Evolutionary conservation across 495 filamentous ascomycete species (phyloP).

Genomic region (Xylaria intraflava): DNA sequence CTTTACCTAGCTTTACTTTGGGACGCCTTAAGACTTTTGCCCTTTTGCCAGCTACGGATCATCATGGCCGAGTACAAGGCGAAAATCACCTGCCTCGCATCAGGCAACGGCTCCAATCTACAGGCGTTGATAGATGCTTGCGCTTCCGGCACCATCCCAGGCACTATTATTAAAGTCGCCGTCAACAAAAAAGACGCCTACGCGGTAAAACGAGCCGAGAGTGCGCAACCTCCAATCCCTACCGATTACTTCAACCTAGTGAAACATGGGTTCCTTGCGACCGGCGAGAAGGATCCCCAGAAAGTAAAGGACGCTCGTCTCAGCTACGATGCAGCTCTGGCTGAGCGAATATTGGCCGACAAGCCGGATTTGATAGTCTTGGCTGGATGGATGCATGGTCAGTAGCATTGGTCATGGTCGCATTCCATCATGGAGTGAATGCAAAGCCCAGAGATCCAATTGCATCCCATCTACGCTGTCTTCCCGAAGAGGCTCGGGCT

Average conservation of each 20-base stretch:
- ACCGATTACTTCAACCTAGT: slow-evolving; percentile 84
- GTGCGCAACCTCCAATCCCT: slow-evolving; percentile 55
- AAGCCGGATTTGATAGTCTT: slow-evolving; percentile 64
- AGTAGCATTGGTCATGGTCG: background rate
- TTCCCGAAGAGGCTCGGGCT: background rate
- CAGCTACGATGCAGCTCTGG: slow-evolving; percentile 76
- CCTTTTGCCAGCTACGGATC: background rate
- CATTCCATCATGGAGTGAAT: background rate
- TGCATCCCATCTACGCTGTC: background rate
- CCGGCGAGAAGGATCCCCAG: slow-evolving; percentile 43
- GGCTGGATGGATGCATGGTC: slow-evolving; percentile 62
- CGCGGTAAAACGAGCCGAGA: slow-evolving; percentile 65
- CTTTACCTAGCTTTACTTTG: background rate
- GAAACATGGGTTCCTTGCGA: slow-evolving; percentile 46
- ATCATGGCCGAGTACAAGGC: slow-evolving; percentile 28
- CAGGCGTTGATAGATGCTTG: slow-evolving; percentile 82
- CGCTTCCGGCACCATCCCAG: slow-evolving; percentile 48
- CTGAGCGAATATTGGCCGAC: slow-evolving; percentile 59
- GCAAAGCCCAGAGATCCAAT: background rate
- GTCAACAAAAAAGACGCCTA: slow-evolving; percentile 77
- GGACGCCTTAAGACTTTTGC: background rate
- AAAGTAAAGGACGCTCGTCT: slow-evolving; percentile 57
- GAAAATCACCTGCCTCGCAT: slow-evolving; percentile 34
- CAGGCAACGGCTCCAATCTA: slow-evolving; percentile 79
- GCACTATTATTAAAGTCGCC: slow-evolving; percentile 67